These are phyloP conservation scores for Immersiporthe knoxdaviesiana DNA, from an alignment of 2,329 filamentous ascomycete genomes.

Conservation along the genomic window DNA sequence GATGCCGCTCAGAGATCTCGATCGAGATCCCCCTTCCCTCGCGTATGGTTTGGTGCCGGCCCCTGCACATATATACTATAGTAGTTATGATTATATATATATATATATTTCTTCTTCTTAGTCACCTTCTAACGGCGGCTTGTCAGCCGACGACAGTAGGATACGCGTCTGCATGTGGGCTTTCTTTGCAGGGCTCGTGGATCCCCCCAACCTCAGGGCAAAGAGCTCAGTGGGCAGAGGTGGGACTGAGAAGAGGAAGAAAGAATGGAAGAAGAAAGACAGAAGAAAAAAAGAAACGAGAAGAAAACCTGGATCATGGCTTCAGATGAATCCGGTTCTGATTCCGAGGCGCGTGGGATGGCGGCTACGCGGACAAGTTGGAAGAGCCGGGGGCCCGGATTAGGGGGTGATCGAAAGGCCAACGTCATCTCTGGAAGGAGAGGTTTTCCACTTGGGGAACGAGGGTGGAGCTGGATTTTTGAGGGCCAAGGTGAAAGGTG, in stretches of 20 bases:
- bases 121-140: not conserved
- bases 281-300: not conserved
- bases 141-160: not conserved
- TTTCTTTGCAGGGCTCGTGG: not conserved
- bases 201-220: not conserved
- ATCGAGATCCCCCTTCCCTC: constrained; percentile 8
- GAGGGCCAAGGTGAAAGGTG: constrained; percentile 2
- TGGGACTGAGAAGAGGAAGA: not conserved
- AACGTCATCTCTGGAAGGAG: constrained; percentile 14
- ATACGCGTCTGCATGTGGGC: not conserved
- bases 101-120: too few relatives aligned
- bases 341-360: constrained; percentile 10
- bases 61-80: not conserved
- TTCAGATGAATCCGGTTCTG: not conserved
- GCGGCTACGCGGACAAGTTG: constrained; percentile 6
- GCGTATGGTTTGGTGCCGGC: not conserved
- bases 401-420: not conserved
- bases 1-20: constrained; percentile 21
- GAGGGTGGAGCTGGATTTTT: constrained; percentile 6
- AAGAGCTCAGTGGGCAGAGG: not conserved
- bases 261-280: not conserved
- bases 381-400: constrained; percentile 3
- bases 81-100: too few relatives aligned
- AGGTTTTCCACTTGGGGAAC: not conserved
- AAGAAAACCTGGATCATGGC: constrained; percentile 1